A percentile compares a stretch with the other conserved stretches of the same genome.
Evolutionary conservation across 805 yeast genomes (phyloP).

Genomic region (Starmerella geochares): DNA sequence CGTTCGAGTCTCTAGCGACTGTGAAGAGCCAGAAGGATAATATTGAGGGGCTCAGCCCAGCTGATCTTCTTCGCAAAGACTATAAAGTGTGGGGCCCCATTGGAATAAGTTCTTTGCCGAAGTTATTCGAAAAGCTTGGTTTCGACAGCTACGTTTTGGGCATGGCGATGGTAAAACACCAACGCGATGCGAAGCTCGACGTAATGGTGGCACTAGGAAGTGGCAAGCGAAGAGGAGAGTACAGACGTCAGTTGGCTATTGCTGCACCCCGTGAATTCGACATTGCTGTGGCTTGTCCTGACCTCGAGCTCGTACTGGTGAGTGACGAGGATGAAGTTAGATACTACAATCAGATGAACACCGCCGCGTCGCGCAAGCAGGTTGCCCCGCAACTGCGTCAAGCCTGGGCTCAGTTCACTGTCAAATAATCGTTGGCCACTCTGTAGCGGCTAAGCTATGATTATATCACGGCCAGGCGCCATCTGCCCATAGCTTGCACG

Average conservation of each 20-base stretch:
- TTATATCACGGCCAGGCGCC: conserved; percentile 30
- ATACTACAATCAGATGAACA: conserved; percentile 42
- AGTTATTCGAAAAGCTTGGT: conserved; percentile 47
- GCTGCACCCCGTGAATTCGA: conserved; percentile 28
- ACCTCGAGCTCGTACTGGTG: conserved; percentile 15
- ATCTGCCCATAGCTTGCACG: conserved; percentile 24
- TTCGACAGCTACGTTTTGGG: conserved; percentile 29
- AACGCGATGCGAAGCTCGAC: conserved; percentile 33
- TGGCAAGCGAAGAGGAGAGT: conserved; percentile 28
- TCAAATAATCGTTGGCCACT: background rate
- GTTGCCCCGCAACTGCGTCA: conserved; percentile 56
- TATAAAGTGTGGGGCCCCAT: conserved; percentile 61
- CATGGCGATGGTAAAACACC: conserved; percentile 27
- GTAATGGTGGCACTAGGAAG: conserved; percentile 43
- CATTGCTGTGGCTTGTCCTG: conserved; percentile 21
- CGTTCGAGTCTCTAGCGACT: conserved; percentile 6
- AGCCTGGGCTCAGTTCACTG: conserved; percentile 9
- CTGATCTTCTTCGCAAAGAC: conserved; percentile 68
- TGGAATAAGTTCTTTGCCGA: conserved; percentile 72
- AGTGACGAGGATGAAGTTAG: conserved; percentile 16
- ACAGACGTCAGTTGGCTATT: conserved; percentile 39
- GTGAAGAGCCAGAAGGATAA: conserved; percentile 45
- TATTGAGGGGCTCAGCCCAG: conserved; percentile 47
- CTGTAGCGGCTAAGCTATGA: no score
- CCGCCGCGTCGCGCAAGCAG: conserved; percentile 69